Percentiles rank a stretch among this genome's conserved stretches.
Evolutionary conservation across 2,329 filamentous ascomycete species (phyloP).

Genomic region (Aureobasidium pullulans): DNA sequence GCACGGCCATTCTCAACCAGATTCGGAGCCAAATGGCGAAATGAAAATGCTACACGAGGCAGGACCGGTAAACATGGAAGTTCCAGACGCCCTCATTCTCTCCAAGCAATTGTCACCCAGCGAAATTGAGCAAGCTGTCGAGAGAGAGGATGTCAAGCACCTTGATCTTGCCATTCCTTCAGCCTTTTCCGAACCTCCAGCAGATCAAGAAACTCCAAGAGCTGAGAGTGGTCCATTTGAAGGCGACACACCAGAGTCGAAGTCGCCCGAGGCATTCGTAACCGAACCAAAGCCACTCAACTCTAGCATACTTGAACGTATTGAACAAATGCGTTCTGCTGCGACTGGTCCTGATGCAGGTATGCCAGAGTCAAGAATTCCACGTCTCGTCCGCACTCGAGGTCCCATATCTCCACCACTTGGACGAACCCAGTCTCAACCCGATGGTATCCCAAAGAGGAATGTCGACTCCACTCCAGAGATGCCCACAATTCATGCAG

Average conservation of each 20-base stretch:
- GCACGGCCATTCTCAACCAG: slow-evolving; percentile 30
- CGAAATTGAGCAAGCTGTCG: slow-evolving; percentile 27
- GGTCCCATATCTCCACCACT: slow-evolving; percentile 40
- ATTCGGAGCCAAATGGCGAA: neutral
- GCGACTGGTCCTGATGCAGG: slow-evolving; percentile 19
- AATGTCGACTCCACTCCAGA: slow-evolving; percentile 13
- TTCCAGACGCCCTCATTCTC: slow-evolving; percentile 18
- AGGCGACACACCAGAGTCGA: neutral
- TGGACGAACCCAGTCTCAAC: slow-evolving; percentile 45
- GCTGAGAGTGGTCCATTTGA: neutral
- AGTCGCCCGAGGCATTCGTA: slow-evolving; percentile 23
- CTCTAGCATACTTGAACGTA: slow-evolving; percentile 29
- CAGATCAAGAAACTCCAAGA: neutral
- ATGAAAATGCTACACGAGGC: neutral
- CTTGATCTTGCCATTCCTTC: slow-evolving; percentile 52
- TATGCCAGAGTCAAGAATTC: slow-evolving; percentile 27
- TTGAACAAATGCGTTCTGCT: slow-evolving; percentile 30
- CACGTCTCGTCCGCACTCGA: slow-evolving; percentile 26
- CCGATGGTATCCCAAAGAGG: slow-evolving; percentile 27
- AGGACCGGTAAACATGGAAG: slow-evolving; percentile 14
- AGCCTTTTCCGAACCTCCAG: slow-evolving; percentile 17
- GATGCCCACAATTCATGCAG: slow-evolving; percentile 10
- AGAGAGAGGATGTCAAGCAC: slow-evolving; percentile 51
- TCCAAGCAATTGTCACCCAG: slow-evolving; percentile 22
- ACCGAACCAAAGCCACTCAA: slow-evolving; percentile 28